A percentile compares a stretch with the other conserved stretches of the same genome.
These are phyloP conservation scores for Colletotrichum paranaense DNA, from an alignment of 2,329 filamentous ascomycete species.

Conservation along the genomic window DNA sequence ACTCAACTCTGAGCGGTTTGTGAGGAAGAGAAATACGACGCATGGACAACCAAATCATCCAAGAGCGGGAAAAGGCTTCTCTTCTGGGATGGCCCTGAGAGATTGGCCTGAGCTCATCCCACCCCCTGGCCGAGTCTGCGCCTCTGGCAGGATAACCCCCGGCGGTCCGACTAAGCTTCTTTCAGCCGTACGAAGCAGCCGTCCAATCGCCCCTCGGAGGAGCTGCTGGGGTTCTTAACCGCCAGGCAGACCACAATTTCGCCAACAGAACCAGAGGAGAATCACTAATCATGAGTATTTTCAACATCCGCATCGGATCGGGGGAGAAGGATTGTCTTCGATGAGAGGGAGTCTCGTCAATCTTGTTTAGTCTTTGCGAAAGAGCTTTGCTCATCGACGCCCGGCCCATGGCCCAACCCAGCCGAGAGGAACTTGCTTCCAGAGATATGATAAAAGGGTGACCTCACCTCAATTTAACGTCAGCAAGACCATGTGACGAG, in stretches of 20 bases:
- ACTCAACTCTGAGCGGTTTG: not conserved
- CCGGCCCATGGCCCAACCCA: too few species aligned
- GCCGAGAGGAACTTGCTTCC: too few species aligned
- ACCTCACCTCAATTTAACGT: not conserved
- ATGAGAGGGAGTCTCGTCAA: not conserved
- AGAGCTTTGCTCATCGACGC: not conserved
- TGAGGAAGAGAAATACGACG: not conserved
- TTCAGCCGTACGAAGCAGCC: not conserved
- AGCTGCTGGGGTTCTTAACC: not conserved
- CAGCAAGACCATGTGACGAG: not conserved
- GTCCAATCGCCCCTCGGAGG: not conserved
- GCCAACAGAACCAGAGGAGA: not conserved
- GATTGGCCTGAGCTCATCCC: not conserved
- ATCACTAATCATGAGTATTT: not conserved
- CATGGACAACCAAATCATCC: too few species aligned
- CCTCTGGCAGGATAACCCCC: slow-evolving; percentile 1
- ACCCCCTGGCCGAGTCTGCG: slow-evolving; percentile 5
- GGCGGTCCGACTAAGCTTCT: slow-evolving; percentile 7
- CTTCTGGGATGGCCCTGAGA: not conserved
- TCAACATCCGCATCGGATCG: not conserved
- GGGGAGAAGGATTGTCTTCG: not conserved
- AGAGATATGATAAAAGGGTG: not conserved
- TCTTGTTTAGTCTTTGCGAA: not conserved
- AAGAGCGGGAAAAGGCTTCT: not conserved
- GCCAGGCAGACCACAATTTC: not conserved